Conservation (phyloP, 352 stramenopile species). For the Globisporangium cederbergense region DNA sequence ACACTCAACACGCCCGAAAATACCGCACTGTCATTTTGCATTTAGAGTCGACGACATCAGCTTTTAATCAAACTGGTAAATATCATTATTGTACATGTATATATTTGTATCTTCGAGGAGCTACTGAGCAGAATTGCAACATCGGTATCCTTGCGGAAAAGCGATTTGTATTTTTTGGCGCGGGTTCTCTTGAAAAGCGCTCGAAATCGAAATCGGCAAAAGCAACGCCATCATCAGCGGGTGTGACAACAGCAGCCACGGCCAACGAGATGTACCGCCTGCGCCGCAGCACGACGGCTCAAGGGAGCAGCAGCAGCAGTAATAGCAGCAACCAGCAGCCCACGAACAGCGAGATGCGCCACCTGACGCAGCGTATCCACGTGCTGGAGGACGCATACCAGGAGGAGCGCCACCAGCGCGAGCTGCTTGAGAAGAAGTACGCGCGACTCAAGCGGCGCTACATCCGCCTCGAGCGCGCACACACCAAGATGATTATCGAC, state of each 20-base stretch:
- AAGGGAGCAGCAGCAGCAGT: conserved; percentile 4
- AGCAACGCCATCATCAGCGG: conserved; percentile 3
- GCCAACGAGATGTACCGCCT: background rate
- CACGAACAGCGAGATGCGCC: conserved; percentile 11
- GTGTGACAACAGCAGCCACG: conserved; percentile 2
- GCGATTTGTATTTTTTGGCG: conserved; percentile 13
- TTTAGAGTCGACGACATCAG: background rate
- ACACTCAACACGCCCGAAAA: background rate
- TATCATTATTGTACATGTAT: too few species aligned
- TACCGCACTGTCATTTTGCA: background rate
- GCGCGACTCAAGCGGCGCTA: conserved; percentile 63
- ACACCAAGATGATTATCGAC: conserved; percentile 36
- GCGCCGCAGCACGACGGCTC: conserved; percentile 1
- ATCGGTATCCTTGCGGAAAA: conserved; percentile 1
- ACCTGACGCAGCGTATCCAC: conserved; percentile 27
- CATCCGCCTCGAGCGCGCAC: conserved; percentile 51
- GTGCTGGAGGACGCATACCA: conserved; percentile 45
- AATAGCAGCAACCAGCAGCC: background rate
- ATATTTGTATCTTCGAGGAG: too few species aligned
- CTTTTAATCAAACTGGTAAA: too few species aligned
- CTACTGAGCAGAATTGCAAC: too few species aligned
- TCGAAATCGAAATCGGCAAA: background rate
- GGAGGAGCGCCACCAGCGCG: conserved; percentile 44
- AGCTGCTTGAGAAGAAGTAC: conserved; percentile 68
- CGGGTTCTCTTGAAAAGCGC: background rate